Evolutionary conservation across 1,284 basidiomycete genomes (phyloP).

Genomic region (Rhodotorula mucilaginosa): DNA sequence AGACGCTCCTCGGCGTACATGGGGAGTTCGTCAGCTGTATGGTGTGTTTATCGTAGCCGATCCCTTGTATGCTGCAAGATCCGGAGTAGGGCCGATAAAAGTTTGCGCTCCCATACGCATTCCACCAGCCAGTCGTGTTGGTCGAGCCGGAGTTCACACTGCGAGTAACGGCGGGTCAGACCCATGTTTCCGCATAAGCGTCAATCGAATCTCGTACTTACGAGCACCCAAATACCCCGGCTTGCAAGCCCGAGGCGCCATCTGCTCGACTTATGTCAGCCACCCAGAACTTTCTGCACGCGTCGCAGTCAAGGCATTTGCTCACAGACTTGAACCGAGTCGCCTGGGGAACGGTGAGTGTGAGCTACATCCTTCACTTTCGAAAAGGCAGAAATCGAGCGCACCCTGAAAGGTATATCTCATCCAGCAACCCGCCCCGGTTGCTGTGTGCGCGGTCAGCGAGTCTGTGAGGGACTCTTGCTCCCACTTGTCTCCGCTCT

Average conservation of each 20-base stretch:
- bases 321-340: conserved; percentile 22
- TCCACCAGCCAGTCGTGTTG: conserved; percentile 21
- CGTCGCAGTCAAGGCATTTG: neutral
- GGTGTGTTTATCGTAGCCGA: conserved; percentile 22
- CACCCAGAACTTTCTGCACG: neutral
- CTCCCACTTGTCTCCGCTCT: conserved; percentile 11
- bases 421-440: conserved; percentile 17
- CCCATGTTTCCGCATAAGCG: neutral
- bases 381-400: neutral
- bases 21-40: conserved; percentile 17
- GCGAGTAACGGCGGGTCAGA: neutral
- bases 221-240: conserved; percentile 23
- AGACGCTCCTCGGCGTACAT: conserved; percentile 5
- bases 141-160: neutral
- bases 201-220: neutral
- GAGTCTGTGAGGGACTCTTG: conserved; percentile 7
- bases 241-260: conserved; percentile 10
- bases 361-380: neutral
- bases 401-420: conserved; percentile 14
- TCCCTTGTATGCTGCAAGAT: conserved; percentile 8
- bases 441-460: conserved; percentile 13
- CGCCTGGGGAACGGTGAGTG: neutral
- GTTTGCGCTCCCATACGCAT: conserved; percentile 1
- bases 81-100: conserved; percentile 15
- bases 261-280: neutral